Base-by-base conservation (phyloP, 192 early-diverging fungal genomes). In the Coemansia reversa region DNA sequence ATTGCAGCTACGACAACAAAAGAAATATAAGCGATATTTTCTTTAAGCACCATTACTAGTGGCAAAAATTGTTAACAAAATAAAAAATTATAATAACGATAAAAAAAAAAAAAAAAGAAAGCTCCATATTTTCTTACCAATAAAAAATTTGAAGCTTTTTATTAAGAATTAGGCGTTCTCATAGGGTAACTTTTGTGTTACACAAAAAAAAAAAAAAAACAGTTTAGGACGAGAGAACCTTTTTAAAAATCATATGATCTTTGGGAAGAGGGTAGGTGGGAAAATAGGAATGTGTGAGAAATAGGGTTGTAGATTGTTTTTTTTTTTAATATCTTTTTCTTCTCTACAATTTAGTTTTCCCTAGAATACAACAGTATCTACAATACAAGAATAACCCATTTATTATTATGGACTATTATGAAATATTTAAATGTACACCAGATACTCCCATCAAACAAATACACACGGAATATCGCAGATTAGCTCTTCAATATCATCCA, bases 391-490 rank as follows among this genome's bases (percentile, higher is more conserved):
- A 35, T 12, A 35, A 35, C 8, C 4, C 3, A 32, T 3, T 32
- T 32, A 5, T 35, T 35, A 35, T 23, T 22, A 60, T 32, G 58
- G 58, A 72, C 62, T 78, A 66, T 51, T 78, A 78, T 19, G 75
- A 78, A 25, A 32, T 72, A 7, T 56, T 78, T 4, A 63, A 62
- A 14, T 72, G 75, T 47, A 45, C 59, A 16, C 70, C 58, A 7
- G 55, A 66, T 59, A 69, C 75, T 1, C 30, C 33, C 6, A 39
- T 7, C 2, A 63, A 53, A 25, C 66, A 78, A 47, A 72, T 78
- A 18, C 75, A 72, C 23, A 25, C 58, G 3, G 62, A 72, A 55
- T 78, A 66, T 29, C 62, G 63, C 14, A 33, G 30, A 11, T 51
- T 55, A 2, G 75, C 75, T 0, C 66, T 35, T 2, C 54, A 29